These are phyloP conservation scores for Paratinospora sagittata DNA, from an alignment of 164 flowering plant genomes.

Conservation along the genomic window DNA sequence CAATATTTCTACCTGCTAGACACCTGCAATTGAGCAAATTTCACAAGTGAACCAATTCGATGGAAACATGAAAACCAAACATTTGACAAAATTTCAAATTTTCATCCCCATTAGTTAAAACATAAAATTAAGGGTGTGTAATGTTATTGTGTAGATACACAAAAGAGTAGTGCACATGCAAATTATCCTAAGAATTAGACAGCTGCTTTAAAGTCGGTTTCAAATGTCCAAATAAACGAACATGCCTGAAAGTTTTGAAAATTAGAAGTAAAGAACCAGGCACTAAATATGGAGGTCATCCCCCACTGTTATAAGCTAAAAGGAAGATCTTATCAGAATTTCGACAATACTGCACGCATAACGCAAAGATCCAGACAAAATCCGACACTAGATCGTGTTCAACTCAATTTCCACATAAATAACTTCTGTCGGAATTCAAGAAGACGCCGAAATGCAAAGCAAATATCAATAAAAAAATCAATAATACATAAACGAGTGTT, in stretches of 20 bases:
- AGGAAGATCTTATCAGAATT: not conserved
- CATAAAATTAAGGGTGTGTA: not conserved
- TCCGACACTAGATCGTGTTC: not conserved
- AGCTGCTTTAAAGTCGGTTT: not conserved
- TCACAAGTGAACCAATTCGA: not conserved
- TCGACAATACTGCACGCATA: not conserved
- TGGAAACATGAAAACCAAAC: not conserved
- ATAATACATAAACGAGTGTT: not conserved
- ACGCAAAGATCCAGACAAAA: not conserved
- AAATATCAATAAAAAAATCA: not conserved
- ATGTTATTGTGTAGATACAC: too few relatives aligned
- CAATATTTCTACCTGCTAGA: too few relatives aligned
- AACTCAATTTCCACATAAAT: not conserved
- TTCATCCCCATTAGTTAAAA: not conserved
- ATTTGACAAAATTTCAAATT: not conserved
- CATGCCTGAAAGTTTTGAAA: not conserved
- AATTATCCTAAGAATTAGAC: not conserved
- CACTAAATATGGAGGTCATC: too few relatives aligned
- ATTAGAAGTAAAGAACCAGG: too few relatives aligned
- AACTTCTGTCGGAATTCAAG: not conserved
- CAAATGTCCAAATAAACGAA: not conserved
- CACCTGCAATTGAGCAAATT: not conserved
- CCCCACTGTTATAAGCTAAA: too few relatives aligned
- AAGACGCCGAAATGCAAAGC: not conserved
- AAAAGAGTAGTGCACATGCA: too few relatives aligned